Conservation (phyloP, 805 yeast genomes). For the Pichia exigua region DNA sequence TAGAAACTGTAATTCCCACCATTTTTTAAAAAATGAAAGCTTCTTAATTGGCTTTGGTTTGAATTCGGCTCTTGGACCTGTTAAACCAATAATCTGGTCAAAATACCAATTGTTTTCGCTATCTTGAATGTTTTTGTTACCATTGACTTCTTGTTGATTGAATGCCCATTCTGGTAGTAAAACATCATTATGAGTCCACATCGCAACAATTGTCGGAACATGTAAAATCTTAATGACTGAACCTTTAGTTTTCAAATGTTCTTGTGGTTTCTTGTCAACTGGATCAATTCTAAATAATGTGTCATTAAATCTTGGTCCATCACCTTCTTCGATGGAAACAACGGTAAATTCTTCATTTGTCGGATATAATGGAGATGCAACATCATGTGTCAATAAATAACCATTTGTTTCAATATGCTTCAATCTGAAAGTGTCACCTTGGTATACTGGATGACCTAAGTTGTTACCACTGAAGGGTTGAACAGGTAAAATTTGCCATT, state of each 20-base stretch:
- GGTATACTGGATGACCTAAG: conserved; percentile 43
- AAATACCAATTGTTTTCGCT: conserved; percentile 66
- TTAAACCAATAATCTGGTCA: conserved; percentile 59
- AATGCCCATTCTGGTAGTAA: conserved; percentile 93
- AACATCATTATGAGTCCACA: conserved; percentile 87
- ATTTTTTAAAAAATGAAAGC: conserved; percentile 73
- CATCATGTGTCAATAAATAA: conserved; percentile 82
- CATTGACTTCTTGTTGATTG: conserved; percentile 87
- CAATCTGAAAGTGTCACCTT: conserved; percentile 71
- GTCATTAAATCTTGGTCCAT: conserved; percentile 46
- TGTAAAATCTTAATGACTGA: conserved; percentile 67
- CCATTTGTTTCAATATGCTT: conserved; percentile 78
- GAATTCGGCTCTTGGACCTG: conserved; percentile 54
- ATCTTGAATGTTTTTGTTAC: conserved; percentile 75
- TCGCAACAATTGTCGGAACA: conserved; percentile 79
- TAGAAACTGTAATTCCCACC: conserved; percentile 77
- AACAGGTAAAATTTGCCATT: conserved; percentile 80
- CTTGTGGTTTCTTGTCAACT: conserved; percentile 42
- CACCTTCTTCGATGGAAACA: conserved; percentile 51
- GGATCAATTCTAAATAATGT: conserved; percentile 73
- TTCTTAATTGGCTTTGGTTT: conserved; percentile 55
- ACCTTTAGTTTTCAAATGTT: conserved; percentile 59
- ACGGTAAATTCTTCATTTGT: conserved; percentile 94
- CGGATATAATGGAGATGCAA: conserved; percentile 86
- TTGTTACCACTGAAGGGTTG: conserved; percentile 34